phyloP scores from a whole-genome alignment of 2,329 filamentous ascomycete species.

The Boeremia lycopersici region DNA sequence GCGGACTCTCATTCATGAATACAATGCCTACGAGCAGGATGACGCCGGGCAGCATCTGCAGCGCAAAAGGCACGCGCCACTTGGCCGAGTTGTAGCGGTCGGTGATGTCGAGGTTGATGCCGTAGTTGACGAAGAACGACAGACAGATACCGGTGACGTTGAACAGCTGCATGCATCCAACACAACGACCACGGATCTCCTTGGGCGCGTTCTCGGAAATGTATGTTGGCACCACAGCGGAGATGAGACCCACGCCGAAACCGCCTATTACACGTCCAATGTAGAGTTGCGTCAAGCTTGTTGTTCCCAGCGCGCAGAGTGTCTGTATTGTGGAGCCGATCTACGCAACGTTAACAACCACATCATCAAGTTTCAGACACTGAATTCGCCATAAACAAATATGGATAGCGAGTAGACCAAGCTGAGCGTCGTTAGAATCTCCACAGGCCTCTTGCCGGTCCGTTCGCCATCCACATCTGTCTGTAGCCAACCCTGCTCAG shows the following conservation, averaged over 20 bases:
- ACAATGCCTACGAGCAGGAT: constrained; percentile 57
- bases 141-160: constrained; percentile 56
- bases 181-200: constrained; percentile 47
- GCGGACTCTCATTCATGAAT: constrained; percentile 59
- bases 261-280: constrained; percentile 53
- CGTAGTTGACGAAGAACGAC: constrained; percentile 61
- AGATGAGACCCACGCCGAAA: constrained; percentile 52
- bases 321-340: constrained; percentile 52
- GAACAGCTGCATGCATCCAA: constrained; percentile 49
- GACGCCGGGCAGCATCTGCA: constrained; percentile 59
- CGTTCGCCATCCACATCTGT: too few species aligned
- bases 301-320: constrained; percentile 43
- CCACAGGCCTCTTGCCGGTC: too few species aligned
- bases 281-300: constrained; percentile 48
- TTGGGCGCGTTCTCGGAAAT: constrained; percentile 55
- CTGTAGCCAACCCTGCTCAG: too few species aligned
- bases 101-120: constrained; percentile 54
- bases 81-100: constrained; percentile 51
- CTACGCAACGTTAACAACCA: too few species aligned
- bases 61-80: constrained; percentile 59
- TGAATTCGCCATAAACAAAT: too few species aligned
- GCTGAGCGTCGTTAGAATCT: too few species aligned
- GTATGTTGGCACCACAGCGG: constrained; percentile 52
- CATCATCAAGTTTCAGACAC: too few species aligned
- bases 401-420: too few species aligned